Evolutionary conservation across 345 rosid species (phyloP).

Genomic region (Firmiana major): DNA sequence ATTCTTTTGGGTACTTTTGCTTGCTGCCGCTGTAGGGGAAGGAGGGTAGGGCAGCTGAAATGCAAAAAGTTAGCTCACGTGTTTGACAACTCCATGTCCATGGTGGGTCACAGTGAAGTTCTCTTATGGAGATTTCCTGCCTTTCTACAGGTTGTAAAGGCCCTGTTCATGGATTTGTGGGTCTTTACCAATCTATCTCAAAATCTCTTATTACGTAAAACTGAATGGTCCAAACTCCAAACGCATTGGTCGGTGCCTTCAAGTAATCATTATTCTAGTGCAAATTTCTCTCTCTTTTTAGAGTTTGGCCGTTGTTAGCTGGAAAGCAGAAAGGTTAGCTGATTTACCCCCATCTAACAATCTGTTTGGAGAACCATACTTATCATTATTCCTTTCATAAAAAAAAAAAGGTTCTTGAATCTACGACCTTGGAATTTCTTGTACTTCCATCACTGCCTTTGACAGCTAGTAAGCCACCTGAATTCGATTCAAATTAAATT

Average conservation of each 20-base stretch:
- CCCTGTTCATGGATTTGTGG: background rate
- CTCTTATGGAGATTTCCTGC: background rate
- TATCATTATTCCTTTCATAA: background rate
- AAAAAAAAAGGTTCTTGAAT: background rate
- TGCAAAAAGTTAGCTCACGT: background rate
- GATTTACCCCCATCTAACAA: background rate
- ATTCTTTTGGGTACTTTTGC: background rate
- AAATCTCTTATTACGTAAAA: background rate
- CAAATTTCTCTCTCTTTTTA: background rate
- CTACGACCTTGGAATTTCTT: background rate
- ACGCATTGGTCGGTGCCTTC: slow-evolving; percentile 10
- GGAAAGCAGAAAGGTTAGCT: background rate
- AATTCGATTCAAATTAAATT: background rate
- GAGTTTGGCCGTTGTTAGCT: background rate
- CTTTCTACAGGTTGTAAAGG: background rate
- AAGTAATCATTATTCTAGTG: background rate
- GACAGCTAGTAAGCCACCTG: background rate
- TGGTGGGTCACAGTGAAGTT: background rate
- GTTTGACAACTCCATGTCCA: background rate
- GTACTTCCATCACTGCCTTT: background rate
- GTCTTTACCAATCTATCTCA: background rate
- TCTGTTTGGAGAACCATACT: background rate
- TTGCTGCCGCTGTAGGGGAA: background rate
- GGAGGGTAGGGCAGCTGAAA: background rate
- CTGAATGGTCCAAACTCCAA: slow-evolving; percentile 3